Conservation (phyloP, 148 eudicot species). For the Bassia scoparia region DNA sequence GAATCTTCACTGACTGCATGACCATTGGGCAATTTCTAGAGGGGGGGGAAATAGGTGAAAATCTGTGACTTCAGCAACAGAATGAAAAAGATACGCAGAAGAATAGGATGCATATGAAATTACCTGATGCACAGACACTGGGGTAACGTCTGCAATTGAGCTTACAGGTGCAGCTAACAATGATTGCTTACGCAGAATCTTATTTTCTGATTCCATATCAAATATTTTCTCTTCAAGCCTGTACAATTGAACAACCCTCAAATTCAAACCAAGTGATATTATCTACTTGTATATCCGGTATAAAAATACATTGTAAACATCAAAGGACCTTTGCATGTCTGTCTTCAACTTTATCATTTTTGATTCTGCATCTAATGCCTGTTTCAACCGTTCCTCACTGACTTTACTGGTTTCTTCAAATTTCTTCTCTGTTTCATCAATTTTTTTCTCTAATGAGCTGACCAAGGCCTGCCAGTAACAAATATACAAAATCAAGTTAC, state of each 20-base stretch:
- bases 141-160: conserved; percentile 40
- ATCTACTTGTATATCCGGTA: neutral
- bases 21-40: conserved; percentile 74
- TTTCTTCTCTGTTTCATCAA: conserved; percentile 86
- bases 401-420: conserved; percentile 85
- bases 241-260: conserved; percentile 5
- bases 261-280: neutral
- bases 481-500: neutral
- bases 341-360: conserved; percentile 72
- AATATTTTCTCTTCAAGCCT: conserved; percentile 85
- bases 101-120: conserved; percentile 10
- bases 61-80: neutral
- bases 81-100: neutral
- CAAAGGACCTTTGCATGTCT: conserved; percentile 73
- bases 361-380: conserved; percentile 82
- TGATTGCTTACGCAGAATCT: conserved; percentile 73
- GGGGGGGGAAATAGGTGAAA: conserved; percentile 3
- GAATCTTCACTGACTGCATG: conserved; percentile 45
- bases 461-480: conserved; percentile 59
- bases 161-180: conserved; percentile 41
- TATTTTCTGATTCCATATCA: conserved; percentile 80
- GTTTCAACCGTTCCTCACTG: conserved; percentile 90
- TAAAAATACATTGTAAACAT: neutral
- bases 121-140: conserved; percentile 47
- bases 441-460: conserved; percentile 71